phyloP scores from a whole-genome alignment of 805 yeast genomes.

The Candida glaebosa region DNA sequence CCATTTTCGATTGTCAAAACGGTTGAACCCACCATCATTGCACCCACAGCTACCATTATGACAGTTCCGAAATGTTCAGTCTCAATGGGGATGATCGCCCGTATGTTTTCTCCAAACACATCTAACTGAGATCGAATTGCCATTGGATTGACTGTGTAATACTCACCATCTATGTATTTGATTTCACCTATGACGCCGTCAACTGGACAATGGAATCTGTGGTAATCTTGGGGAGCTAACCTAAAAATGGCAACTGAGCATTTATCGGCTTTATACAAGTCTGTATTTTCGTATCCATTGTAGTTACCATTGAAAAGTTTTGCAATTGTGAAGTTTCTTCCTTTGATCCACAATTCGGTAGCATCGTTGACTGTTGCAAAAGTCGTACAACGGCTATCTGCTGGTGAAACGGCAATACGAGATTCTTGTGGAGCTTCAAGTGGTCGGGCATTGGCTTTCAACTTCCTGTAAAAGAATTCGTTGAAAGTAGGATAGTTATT shows the following conservation, averaged over 20 bases:
- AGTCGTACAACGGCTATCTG: constrained; percentile 81
- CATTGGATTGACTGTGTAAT: constrained; percentile 97
- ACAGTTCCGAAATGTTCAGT: constrained; percentile 77
- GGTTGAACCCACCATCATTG: constrained; percentile 98
- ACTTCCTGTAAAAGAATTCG: constrained; percentile 80
- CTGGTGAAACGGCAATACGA: constrained; percentile 65
- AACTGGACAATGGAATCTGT: constrained; percentile 87
- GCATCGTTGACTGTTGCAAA: constrained; percentile 61
- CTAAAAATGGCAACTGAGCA: constrained; percentile 79
- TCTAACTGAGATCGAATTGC: constrained; percentile 85
- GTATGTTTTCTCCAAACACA: constrained; percentile 87
- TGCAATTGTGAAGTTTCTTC: constrained; percentile 64
- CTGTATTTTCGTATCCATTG: constrained; percentile 39
- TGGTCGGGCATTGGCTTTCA: constrained; percentile 68
- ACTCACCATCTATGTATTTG: constrained; percentile 76
- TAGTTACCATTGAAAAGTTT: constrained; percentile 53
- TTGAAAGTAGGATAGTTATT: constrained; percentile 67
- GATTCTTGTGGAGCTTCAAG: constrained; percentile 55
- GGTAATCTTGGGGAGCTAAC: constrained; percentile 96
- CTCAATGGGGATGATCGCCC: constrained; percentile 74
- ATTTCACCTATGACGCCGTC: constrained; percentile 69
- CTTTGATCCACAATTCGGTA: constrained; percentile 85
- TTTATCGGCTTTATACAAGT: constrained; percentile 28
- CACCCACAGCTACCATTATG: constrained; percentile 82
- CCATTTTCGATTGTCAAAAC: constrained; percentile 66